Base-by-base conservation (phyloP, 78 protist genomes). In the Dictyostelium citrinum region DNA sequence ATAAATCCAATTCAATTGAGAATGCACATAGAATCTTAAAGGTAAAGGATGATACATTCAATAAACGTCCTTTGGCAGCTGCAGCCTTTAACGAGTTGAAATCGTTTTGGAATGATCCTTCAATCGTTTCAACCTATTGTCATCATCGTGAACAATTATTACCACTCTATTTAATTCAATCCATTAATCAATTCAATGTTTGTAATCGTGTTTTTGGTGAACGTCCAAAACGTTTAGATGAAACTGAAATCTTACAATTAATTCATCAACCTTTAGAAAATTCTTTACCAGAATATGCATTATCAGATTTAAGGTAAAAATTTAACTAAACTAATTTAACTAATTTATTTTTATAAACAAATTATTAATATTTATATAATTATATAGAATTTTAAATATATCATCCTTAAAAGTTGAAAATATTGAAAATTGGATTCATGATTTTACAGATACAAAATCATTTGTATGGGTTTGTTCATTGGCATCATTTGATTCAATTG, bases 401-500 rank as follows among this genome's bases (percentile, higher is more conserved):
- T 88, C 93, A n/a, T 27, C 79, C 22, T 51, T 78, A 43, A 76
- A 61, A 58, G 46, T 76, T 29, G 67, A 67, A 35, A 74, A 74
- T 20, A 78, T 88, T 58, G 88, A 82, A 41, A 82, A 82, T 41
- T 88, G 93, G 93, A 67, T 88, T 6, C n/a, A 77, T 16, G 49
- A 20, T n/a, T 88, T 88, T 24, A 33, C 67, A 31, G 93, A 88
- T 88, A 72, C 45, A 5, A 88, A 88, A 43, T 74, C 81, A 46
- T 88, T 88, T 58, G 46, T 88, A 7, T 88, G 93, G 93, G 51
- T 81, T 45, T 76, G 86, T 45, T 88, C 93, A 78, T 67, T 88
- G 12, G 93, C 93, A 76, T 77, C 72, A 24, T 88, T 88, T 64
- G 85, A 88, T 78, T 27, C 49, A 80, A 33, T 80, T 16, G 77